Evolutionary conservation across 371 early-diverging fungal genomes (phyloP).

Genomic region (Rhizopus arrhizus): DNA sequence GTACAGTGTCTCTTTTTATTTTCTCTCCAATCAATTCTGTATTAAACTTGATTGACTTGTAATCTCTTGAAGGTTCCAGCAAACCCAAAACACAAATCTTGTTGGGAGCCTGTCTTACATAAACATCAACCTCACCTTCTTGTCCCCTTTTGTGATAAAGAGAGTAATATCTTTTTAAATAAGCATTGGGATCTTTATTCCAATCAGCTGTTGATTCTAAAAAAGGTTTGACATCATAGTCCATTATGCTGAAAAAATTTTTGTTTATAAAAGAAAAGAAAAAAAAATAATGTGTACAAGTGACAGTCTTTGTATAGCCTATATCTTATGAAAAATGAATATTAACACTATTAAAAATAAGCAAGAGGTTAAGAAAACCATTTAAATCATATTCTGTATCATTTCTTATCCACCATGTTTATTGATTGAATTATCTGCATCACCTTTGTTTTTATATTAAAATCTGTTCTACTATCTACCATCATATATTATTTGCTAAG

Average conservation of each 20-base stretch:
- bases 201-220: slow-evolving; percentile 21
- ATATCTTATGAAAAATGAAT: slow-evolving; percentile 67
- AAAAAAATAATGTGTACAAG: no score
- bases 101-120: slow-evolving; percentile 54
- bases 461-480: slow-evolving; percentile 77
- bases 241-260: not conserved
- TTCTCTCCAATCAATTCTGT: slow-evolving; percentile 26
- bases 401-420: slow-evolving; percentile 74
- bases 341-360: slow-evolving; percentile 72
- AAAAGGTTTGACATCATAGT: slow-evolving; percentile 29
- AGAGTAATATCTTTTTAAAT: slow-evolving; percentile 44
- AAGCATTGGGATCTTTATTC: slow-evolving; percentile 35
- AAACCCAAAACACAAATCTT: slow-evolving; percentile 54
- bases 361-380: slow-evolving; percentile 83
- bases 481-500: not conserved
- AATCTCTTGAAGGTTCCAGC: slow-evolving; percentile 16
- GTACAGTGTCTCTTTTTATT: slow-evolving; percentile 30
- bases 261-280: no score
- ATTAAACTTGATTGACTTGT: slow-evolving; percentile 10
- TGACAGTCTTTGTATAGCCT: no score
- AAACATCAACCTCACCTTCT: slow-evolving; percentile 24
- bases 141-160: slow-evolving; percentile 29
- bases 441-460: slow-evolving; percentile 82
- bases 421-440: slow-evolving; percentile 68
- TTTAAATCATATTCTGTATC: slow-evolving; percentile 91